A percentile compares a stretch with the other conserved stretches of the same genome.
phyloP scores from a whole-genome alignment of 2,329 filamentous ascomycete genomes.

The Penicillium digitatum region DNA sequence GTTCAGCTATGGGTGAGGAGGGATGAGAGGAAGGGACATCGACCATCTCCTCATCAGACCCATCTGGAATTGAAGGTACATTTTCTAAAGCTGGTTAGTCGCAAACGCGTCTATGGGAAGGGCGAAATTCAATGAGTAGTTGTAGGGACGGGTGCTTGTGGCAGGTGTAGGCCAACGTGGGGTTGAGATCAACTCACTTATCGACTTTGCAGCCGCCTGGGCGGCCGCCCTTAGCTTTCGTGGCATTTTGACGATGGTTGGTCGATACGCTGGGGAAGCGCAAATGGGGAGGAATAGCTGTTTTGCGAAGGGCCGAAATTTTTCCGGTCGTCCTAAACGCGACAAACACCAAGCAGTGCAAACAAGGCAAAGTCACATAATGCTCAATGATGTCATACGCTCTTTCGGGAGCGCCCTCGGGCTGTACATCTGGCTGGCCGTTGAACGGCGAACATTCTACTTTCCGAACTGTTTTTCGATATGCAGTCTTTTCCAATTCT shows the following conservation, averaged over 20 bases:
- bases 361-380: not conserved
- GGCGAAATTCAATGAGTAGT: not conserved
- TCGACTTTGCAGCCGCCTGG: constrained; percentile 46
- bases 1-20: constrained; percentile 23
- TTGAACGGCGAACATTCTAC: constrained; percentile 5
- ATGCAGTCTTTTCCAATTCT: not conserved
- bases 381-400: not conserved
- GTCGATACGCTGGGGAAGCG: constrained; percentile 2
- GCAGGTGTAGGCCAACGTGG: not conserved
- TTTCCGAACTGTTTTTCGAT: not conserved
- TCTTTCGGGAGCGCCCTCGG: constrained; percentile 1
- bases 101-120: constrained; percentile 13
- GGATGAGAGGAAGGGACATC: constrained; percentile 24
- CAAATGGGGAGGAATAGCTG: constrained; percentile 12
- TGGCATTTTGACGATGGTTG: constrained; percentile 35
- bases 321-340: not conserved
- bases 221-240: constrained; percentile 46
- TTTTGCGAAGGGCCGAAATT: constrained; percentile 18
- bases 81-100: constrained; percentile 36
- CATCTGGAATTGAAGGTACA: constrained; percentile 40
- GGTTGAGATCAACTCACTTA: constrained; percentile 34
- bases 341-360: not conserved
- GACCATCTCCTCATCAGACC: constrained; percentile 43
- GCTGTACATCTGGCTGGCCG: not conserved
- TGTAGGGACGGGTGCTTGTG: not conserved